phyloP scores from a whole-genome alignment of 164 flowering plant species.

The Dillenia turbinata region DNA sequence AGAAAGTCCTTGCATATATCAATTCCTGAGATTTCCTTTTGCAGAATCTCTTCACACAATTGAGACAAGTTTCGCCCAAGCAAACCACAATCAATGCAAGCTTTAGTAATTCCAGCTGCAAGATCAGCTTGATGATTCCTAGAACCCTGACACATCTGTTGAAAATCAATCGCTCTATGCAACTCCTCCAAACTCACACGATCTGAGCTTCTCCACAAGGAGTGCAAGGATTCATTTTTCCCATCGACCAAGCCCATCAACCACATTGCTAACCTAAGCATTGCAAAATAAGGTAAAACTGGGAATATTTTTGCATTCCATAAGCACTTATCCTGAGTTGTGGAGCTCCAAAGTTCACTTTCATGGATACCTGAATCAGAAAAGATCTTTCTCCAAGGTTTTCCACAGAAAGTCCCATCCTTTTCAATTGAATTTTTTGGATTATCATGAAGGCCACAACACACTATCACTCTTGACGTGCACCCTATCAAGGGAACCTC shows the following conservation, averaged over 20 bases:
- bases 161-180: slow-evolving; percentile 85
- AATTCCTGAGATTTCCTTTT: slow-evolving; percentile 61
- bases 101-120: slow-evolving; percentile 83
- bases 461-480: slow-evolving; percentile 61
- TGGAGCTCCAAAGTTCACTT: slow-evolving; percentile 60
- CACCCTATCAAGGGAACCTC: slow-evolving; percentile 85
- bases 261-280: slow-evolving; percentile 81
- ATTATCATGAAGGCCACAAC: slow-evolving; percentile 96
- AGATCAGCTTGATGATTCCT: slow-evolving; percentile 88
- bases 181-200: slow-evolving; percentile 89
- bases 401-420: slow-evolving; percentile 92
- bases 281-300: slow-evolving; percentile 52
- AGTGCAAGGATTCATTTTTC: slow-evolving; percentile 28
- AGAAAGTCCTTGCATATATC: slow-evolving; percentile 64
- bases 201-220: slow-evolving; percentile 57
- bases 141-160: slow-evolving; percentile 67
- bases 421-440: slow-evolving; percentile 59
- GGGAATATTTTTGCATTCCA: slow-evolving; percentile 95
- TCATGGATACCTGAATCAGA: slow-evolving; percentile 64
- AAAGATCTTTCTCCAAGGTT: slow-evolving; percentile 81
- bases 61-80: slow-evolving; percentile 86
- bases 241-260: slow-evolving; percentile 61
- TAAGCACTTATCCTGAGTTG: slow-evolving; percentile 57
- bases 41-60: slow-evolving; percentile 79
- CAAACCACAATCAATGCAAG: slow-evolving; percentile 86